Evolutionary conservation across 1,139 yeast genomes (phyloP), one percentile per base, ranked within the genome.

Genomic region (Diutina sp.): DNA sequence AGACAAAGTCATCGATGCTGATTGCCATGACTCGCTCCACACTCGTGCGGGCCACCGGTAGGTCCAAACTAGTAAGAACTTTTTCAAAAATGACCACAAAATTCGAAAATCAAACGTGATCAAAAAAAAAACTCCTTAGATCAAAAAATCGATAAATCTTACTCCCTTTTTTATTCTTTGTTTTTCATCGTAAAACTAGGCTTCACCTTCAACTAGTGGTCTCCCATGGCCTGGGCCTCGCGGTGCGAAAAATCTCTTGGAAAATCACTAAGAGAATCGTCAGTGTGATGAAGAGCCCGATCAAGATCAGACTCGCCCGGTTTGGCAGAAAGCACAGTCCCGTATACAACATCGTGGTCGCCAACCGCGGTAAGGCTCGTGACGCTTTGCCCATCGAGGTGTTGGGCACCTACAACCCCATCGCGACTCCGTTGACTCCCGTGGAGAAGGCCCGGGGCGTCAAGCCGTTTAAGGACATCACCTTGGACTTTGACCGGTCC

Each of bases 361-460:
- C 95, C 29, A 84, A 85, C 61, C 83, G 84, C 55, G 76, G 73
- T 63, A 76, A 84, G 50, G 96, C 91, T 25, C 80, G 95, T 61
- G 90, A 88, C 68, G 83, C 83, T 59, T 80, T 88, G 61, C 99
- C 99, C 7, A 83, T 93, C 55, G 99, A 93, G 71, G 99, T 93
- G 12, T 73, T 93, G 61, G 99, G 99, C 46, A 90, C 97, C 0
- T 93, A 90, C 68, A 84, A 90, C 68, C 97, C 99, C 28, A 75
- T 82, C 32, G 88, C 98, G 6, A 77, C 79, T 57, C 88, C 95
- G 25, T 70, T 84, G 60, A 77, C 89, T 0, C 79, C 83, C 45
- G 82, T 77, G 62, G 84, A 83, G 62, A 75, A 73, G 61, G 76
- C 73, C 28, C 60, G 62, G 48, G 83, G 84, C n/a, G 71, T 74